Conservation (phyloP, 1,284 basidiomycete species). For the Xanthoconium separans region DNA sequence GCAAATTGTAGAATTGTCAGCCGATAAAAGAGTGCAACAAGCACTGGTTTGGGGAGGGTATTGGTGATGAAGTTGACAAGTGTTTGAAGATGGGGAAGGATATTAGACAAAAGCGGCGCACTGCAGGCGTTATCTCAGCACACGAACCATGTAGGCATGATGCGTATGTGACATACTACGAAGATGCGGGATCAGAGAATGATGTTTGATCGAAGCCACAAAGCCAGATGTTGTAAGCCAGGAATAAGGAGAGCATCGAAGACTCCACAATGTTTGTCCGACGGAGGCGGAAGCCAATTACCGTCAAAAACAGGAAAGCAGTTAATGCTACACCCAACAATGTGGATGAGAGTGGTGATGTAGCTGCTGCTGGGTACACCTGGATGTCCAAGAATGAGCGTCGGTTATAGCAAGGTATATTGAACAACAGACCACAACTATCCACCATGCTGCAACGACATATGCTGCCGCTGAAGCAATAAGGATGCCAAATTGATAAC, state of each 20-base stretch:
- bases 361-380: conserved; percentile 78
- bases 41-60: conserved; percentile 80
- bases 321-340: conserved; percentile 77
- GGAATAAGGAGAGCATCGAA: conserved; percentile 79
- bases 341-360: conserved; percentile 81
- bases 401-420: background rate
- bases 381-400: conserved; percentile 30
- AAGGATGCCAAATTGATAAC: conserved; percentile 71
- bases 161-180: conserved; percentile 55
- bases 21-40: conserved; percentile 82
- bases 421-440: conserved; percentile 59
- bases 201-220: conserved; percentile 74
- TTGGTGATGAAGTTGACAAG: conserved; percentile 77
- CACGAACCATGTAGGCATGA: background rate
- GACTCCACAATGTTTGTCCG: conserved; percentile 94
- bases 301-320: conserved; percentile 77
- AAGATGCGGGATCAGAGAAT: conserved; percentile 67
- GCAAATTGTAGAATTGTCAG: conserved; percentile 83
- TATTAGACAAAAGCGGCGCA: conserved; percentile 71
- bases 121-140: conserved; percentile 37
- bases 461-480: conserved; percentile 73
- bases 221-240: conserved; percentile 85
- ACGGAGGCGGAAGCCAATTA: conserved; percentile 86
- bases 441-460: conserved; percentile 79
- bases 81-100: conserved; percentile 77